Conservation (phyloP, 768 basidiomycete genomes). For the Kwoniella newhampshirensis region DNA sequence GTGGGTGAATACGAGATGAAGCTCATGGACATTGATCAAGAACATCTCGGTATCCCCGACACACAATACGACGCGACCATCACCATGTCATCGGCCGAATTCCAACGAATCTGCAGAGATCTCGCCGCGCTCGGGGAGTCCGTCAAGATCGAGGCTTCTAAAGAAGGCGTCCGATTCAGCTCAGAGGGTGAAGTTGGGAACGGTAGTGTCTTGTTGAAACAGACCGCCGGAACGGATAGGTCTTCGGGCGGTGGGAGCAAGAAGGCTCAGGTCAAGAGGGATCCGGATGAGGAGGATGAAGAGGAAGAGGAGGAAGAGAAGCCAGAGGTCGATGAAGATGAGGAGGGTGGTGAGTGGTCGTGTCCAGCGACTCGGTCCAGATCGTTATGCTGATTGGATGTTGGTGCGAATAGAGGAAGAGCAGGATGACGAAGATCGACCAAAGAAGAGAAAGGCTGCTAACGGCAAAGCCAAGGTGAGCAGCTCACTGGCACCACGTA, state of each 20-base stretch:
- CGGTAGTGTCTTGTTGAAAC: slow-evolving; percentile 79
- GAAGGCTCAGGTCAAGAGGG: slow-evolving; percentile 50
- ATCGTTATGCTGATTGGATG: too few relatives aligned
- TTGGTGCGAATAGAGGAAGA: slow-evolving; percentile 46
- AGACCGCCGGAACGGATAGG: slow-evolving; percentile 54
- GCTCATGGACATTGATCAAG: slow-evolving; percentile 97
- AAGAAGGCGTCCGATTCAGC: slow-evolving; percentile 90
- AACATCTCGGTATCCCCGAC: slow-evolving; percentile 91
- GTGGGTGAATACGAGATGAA: slow-evolving; percentile 99
- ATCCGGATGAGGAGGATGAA: slow-evolving; percentile 51
- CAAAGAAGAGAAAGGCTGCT: slow-evolving; percentile 49
- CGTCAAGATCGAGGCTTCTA: slow-evolving; percentile 91
- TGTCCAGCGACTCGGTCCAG: too few relatives aligned
- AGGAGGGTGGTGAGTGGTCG: slow-evolving; percentile 50
- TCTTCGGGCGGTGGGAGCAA: slow-evolving; percentile 19
- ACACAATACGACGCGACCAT: slow-evolving; percentile 95
- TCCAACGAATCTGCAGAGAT: slow-evolving; percentile 88
- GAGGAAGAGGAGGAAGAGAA: slow-evolving; percentile 59
- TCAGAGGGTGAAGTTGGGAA: slow-evolving; percentile 93
- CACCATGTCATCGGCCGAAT: slow-evolving; percentile 80
- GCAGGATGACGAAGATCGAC: slow-evolving; percentile 52
- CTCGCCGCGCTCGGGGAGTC: slow-evolving; percentile 85
- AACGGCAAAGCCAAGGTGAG: slow-evolving; percentile 50
- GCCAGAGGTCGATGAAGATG: slow-evolving; percentile 46
- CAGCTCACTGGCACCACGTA: neutral